A percentile compares a stretch with the other conserved stretches of the same genome.
Conservation (phyloP, 2,329 filamentous ascomycete species). For the Fusarium longipes region DNA sequence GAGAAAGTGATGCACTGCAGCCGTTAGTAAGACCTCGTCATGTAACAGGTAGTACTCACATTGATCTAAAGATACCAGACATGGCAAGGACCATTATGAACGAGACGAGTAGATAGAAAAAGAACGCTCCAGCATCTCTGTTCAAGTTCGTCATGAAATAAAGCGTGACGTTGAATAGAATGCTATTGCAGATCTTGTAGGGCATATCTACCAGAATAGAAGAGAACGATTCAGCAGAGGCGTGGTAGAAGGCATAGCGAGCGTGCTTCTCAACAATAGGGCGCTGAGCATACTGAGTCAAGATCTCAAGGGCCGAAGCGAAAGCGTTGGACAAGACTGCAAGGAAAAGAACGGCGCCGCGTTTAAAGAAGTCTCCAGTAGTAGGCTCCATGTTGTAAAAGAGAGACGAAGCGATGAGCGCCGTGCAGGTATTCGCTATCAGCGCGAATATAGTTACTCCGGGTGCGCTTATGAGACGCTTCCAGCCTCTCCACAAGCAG, state of each 20-base stretch:
- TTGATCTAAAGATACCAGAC: slow-evolving; percentile 69
- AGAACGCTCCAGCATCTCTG: slow-evolving; percentile 58
- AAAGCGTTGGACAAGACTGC: slow-evolving; percentile 65
- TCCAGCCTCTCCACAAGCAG: slow-evolving; percentile 56
- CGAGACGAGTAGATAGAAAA: slow-evolving; percentile 59
- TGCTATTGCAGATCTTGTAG: slow-evolving; percentile 54
- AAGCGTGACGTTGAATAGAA: slow-evolving; percentile 58
- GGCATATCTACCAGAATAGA: slow-evolving; percentile 58
- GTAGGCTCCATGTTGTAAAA: slow-evolving; percentile 38
- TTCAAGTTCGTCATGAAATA: slow-evolving; percentile 63
- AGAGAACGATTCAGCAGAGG: slow-evolving; percentile 51
- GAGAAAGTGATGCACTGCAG: slow-evolving; percentile 55
- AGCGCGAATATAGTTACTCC: slow-evolving; percentile 30
- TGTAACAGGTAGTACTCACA: slow-evolving; percentile 34
- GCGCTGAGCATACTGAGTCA: slow-evolving; percentile 53
- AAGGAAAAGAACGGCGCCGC: slow-evolving; percentile 64
- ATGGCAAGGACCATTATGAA: slow-evolving; percentile 69
- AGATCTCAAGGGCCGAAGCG: slow-evolving; percentile 51
- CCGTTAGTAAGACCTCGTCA: background rate
- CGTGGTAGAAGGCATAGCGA: slow-evolving; percentile 55
- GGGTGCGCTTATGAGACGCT: slow-evolving; percentile 52
- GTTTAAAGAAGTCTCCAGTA: slow-evolving; percentile 37
- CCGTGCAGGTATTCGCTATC: slow-evolving; percentile 12
- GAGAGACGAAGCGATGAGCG: slow-evolving; percentile 30
- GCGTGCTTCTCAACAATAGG: slow-evolving; percentile 55